Evolutionary conservation across 1,139 yeast genomes (phyloP).

Genomic region (Groenewaldozyma sp.): DNA sequence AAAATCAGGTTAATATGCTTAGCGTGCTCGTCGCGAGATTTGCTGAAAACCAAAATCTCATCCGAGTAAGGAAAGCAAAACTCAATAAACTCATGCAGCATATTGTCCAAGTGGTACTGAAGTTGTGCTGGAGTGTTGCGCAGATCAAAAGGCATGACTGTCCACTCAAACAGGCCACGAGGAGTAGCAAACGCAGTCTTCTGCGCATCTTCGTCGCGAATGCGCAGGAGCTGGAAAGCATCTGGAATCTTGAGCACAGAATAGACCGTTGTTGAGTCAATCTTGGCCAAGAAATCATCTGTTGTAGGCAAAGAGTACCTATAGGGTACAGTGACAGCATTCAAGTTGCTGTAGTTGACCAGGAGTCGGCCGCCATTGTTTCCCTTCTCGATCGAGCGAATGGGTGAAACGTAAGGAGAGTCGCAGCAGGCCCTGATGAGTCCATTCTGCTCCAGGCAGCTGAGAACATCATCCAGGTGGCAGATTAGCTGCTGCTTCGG

Average conservation of each 20-base stretch:
- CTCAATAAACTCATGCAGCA: background rate
- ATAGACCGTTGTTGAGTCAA: background rate
- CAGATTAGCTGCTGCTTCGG: too few relatives aligned
- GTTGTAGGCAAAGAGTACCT: background rate
- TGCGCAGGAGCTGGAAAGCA: background rate
- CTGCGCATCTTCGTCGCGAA: background rate
- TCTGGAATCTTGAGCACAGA: background rate
- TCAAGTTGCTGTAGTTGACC: background rate
- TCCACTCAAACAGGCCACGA: constrained; percentile 3
- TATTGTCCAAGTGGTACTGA: constrained; percentile 1
- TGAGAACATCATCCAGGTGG: too few relatives aligned
- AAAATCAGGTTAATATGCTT: too few relatives aligned
- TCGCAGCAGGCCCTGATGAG: too few relatives aligned
- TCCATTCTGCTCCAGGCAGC: too few relatives aligned
- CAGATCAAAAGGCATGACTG: constrained; percentile 11
- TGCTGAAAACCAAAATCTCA: too few relatives aligned
- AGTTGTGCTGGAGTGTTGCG: constrained; percentile 9
- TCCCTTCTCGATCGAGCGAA: background rate
- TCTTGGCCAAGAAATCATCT: background rate
- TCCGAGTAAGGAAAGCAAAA: too few relatives aligned
- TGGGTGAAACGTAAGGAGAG: background rate
- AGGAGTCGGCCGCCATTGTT: background rate
- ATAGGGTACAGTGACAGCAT: background rate
- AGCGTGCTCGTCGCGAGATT: too few relatives aligned
- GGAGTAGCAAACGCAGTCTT: constrained; percentile 6